phyloP scores from a whole-genome alignment of 371 early-diverging fungal species.

The Mucor lusitanicus region DNA sequence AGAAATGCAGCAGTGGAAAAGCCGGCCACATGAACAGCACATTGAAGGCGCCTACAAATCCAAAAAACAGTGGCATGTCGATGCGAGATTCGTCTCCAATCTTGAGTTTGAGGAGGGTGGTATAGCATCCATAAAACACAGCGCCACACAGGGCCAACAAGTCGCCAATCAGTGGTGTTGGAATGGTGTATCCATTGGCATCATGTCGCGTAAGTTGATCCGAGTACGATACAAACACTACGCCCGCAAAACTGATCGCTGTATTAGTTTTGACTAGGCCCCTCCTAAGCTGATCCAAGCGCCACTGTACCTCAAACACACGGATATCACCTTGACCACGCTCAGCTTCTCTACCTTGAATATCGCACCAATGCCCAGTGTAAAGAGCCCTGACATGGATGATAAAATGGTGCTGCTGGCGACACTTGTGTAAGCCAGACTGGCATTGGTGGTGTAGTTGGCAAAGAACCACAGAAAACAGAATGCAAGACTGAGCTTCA shows the following conservation, averaged over 20 bases:
- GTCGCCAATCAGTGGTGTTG: conserved; percentile 64
- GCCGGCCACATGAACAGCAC: conserved; percentile 71
- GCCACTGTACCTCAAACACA: conserved; percentile 47
- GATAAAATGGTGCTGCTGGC: conserved; percentile 73
- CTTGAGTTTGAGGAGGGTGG: conserved; percentile 68
- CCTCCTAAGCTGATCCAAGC: neutral
- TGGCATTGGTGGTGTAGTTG: conserved; percentile 69
- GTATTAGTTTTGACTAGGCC: no score
- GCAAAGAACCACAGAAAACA: conserved; percentile 77
- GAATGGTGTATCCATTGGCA: neutral
- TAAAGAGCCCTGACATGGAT: conserved; percentile 76
- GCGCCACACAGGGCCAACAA: conserved; percentile 73
- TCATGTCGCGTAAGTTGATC: conserved; percentile 27
- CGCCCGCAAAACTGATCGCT: conserved; percentile 63
- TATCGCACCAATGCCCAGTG: conserved; percentile 71
- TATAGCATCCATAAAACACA: conserved; percentile 80
- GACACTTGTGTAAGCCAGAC: conserved; percentile 73
- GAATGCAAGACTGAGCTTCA: conserved; percentile 62
- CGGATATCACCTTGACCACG: conserved; percentile 56
- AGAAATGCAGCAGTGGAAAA: conserved; percentile 63
- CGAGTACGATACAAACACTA: conserved; percentile 57
- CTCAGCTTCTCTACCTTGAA: conserved; percentile 66
- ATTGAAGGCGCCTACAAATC: conserved; percentile 81
- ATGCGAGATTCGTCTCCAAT: conserved; percentile 74
- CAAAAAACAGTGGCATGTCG: conserved; percentile 80